These are phyloP conservation scores for Selaginella moellendorffii DNA, from an alignment of 75 land plant species.

Conservation along the genomic window DNA sequence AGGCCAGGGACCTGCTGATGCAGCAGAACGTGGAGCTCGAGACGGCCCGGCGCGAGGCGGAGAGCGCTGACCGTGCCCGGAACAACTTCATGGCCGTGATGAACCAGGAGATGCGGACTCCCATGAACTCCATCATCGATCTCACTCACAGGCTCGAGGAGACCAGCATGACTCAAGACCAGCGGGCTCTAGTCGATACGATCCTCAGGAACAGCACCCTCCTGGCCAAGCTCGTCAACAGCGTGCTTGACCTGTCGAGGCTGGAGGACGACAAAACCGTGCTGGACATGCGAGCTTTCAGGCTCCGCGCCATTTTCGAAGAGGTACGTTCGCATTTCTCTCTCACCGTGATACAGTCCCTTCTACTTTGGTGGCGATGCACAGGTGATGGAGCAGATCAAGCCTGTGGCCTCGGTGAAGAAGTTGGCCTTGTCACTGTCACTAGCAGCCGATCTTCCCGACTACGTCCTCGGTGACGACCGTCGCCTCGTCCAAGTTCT, in stretches of 20 bases:
- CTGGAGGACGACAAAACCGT: constrained; percentile 25
- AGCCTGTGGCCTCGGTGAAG: neutral
- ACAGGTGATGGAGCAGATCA: constrained; percentile 28
- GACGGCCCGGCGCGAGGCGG: constrained; percentile 29
- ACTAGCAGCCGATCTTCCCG: constrained; percentile 15
- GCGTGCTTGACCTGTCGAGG: constrained; percentile 29
- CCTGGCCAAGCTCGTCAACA: constrained; percentile 29
- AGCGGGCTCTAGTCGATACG: constrained; percentile 30
- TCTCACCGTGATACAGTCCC: neutral
- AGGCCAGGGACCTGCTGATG: constrained; percentile 26
- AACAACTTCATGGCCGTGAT: constrained; percentile 37
- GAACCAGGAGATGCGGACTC: constrained; percentile 46
- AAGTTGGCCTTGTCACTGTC: neutral
- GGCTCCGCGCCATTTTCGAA: constrained; percentile 17
- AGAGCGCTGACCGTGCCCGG: constrained; percentile 31
- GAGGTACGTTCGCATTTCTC: constrained; percentile 14
- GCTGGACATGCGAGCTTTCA: constrained; percentile 25
- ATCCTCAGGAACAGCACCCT: constrained; percentile 29
- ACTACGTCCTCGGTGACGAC: constrained; percentile 28
- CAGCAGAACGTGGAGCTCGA: constrained; percentile 29
- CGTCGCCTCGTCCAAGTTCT: constrained; percentile 25
- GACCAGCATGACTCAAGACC: constrained; percentile 21
- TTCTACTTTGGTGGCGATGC: neutral
- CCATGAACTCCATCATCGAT: constrained; percentile 34
- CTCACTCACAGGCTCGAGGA: constrained; percentile 22